phyloP scores from a whole-genome alignment of 352 stramenopile species.

The Phytophthora hybrid region DNA sequence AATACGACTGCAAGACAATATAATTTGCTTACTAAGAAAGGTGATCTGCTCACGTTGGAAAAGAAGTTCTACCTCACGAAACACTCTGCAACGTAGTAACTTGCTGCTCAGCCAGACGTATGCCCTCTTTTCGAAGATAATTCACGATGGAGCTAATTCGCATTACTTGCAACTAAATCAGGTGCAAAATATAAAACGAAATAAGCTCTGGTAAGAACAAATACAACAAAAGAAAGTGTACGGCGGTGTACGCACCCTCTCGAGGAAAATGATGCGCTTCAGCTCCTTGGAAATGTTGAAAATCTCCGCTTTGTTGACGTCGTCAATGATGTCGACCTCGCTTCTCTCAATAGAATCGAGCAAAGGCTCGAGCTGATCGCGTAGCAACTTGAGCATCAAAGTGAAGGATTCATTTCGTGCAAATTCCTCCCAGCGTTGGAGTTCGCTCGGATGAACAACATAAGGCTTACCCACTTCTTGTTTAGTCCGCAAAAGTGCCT shows the following conservation, averaged over 20 bases:
- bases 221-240: not conserved
- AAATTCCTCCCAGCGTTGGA: slow-evolving; percentile 62
- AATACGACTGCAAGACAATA: not conserved
- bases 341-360: slow-evolving; percentile 54
- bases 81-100: slow-evolving; percentile 76
- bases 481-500: slow-evolving; percentile 76
- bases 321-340: slow-evolving; percentile 57
- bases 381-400: slow-evolving; percentile 49
- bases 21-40: not conserved
- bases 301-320: slow-evolving; percentile 49
- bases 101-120: slow-evolving; percentile 78
- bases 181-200: not conserved
- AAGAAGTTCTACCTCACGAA: slow-evolving; percentile 4
- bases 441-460: slow-evolving; percentile 51
- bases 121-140: slow-evolving; percentile 72
- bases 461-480: slow-evolving; percentile 76
- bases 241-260: slow-evolving; percentile 43
- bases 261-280: slow-evolving; percentile 55
- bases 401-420: slow-evolving; percentile 57
- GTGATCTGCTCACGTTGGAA: not conserved
- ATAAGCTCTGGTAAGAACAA: not conserved
- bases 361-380: slow-evolving; percentile 49
- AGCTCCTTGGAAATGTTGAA: slow-evolving; percentile 48
- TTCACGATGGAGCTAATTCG: slow-evolving; percentile 68
- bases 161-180: slow-evolving; percentile 68